A percentile compares a stretch with the other conserved stretches of the same genome.
These are phyloP conservation scores for Penicillium sp. DNA, from an alignment of 2,329 filamentous ascomycete species.

Conservation along the genomic window DNA sequence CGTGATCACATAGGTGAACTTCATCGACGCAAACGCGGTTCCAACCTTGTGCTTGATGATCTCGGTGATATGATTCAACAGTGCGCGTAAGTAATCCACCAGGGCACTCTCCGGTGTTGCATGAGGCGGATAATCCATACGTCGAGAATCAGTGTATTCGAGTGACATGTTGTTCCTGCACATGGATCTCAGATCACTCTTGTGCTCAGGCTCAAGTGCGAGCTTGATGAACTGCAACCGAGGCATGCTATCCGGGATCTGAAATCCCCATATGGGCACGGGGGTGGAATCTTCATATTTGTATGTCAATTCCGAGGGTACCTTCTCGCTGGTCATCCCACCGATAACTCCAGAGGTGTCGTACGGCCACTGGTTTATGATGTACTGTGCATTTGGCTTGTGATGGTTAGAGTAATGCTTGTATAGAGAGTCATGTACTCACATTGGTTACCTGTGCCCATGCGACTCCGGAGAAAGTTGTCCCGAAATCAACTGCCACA, in stretches of 20 bases:
- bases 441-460: constrained; percentile 25
- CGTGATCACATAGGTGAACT: constrained; percentile 28
- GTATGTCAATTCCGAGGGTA: constrained; percentile 21
- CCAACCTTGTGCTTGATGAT: constrained; percentile 5
- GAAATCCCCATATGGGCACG: constrained; percentile 20
- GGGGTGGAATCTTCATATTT: constrained; percentile 2
- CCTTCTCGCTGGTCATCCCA: constrained; percentile 26
- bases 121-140: constrained; percentile 8
- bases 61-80: constrained; percentile 14
- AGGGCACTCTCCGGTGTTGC: constrained; percentile 8
- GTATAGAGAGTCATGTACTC: background rate
- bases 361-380: constrained; percentile 24
- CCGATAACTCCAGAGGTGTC: constrained; percentile 1
- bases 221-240: constrained; percentile 29
- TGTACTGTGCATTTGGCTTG: constrained; percentile 20
- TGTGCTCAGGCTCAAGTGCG: constrained; percentile 6
- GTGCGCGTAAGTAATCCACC: constrained; percentile 16
- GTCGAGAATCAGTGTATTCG: constrained; percentile 9
- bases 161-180: constrained; percentile 8
- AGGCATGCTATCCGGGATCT: constrained; percentile 18
- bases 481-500: constrained; percentile 27
- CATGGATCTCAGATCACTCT: background rate
- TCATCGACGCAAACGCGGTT: constrained; percentile 6
- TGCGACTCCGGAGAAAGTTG: constrained; percentile 24
- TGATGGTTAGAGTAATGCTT: background rate